phyloP scores from a whole-genome alignment of 148 eudicot species.

The Chenopodium album region DNA sequence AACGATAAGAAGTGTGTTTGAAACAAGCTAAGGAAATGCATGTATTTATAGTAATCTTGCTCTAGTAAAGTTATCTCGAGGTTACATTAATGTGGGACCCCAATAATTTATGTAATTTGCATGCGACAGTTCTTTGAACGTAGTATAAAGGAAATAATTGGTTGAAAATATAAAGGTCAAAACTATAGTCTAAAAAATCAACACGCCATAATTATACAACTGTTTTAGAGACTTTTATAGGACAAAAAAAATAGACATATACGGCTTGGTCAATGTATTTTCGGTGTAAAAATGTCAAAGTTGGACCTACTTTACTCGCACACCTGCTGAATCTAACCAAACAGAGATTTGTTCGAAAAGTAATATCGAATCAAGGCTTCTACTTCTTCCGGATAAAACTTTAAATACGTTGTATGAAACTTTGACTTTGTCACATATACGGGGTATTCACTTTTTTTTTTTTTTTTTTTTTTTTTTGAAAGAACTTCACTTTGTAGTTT shows the following conservation, averaged over 20 bases:
- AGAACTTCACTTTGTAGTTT: too few relatives aligned
- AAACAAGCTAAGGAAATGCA: slow-evolving; percentile 8
- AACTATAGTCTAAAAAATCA: background rate
- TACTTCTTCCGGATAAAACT: background rate
- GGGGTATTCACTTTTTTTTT: too few relatives aligned
- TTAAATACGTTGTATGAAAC: too few relatives aligned
- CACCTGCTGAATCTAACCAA: background rate
- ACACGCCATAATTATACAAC: background rate
- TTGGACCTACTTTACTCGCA: background rate
- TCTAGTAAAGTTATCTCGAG: slow-evolving; percentile 3
- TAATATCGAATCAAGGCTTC: background rate
- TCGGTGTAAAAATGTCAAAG: background rate
- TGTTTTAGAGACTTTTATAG: background rate
- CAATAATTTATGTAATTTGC: background rate
- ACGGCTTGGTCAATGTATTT: background rate
- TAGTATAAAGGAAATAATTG: background rate
- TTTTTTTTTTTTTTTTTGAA: too few relatives aligned
- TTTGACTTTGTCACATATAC: background rate
- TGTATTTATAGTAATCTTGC: slow-evolving; percentile 13
- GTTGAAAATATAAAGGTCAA: background rate
- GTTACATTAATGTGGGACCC: background rate
- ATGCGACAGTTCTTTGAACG: background rate
- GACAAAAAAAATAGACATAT: too few relatives aligned
- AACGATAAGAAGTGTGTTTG: background rate
- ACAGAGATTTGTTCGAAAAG: background rate